phyloP scores from a whole-genome alignment of 164 flowering plant genomes.

The Cinnamomum micranthum region DNA sequence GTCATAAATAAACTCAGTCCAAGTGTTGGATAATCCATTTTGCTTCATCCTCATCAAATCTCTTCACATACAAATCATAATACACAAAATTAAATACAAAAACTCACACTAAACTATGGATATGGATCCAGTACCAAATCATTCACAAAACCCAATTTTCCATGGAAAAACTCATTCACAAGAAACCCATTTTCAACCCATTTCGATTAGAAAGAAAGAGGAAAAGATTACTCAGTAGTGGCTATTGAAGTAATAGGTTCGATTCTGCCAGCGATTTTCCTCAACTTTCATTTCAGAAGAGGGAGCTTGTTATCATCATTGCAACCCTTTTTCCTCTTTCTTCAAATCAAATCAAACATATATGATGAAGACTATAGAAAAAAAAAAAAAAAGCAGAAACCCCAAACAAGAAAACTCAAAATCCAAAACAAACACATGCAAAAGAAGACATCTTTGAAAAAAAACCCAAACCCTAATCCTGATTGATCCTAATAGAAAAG shows the following conservation, averaged over 20 bases:
- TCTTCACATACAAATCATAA: not conserved
- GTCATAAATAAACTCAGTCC: slow-evolving; percentile 26
- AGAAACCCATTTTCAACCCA: no score
- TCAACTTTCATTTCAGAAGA: slow-evolving; percentile 24
- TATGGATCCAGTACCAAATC: not conserved
- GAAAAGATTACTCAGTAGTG: slow-evolving; percentile 23
- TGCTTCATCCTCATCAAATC: slow-evolving; percentile 33
- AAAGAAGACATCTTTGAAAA: no score
- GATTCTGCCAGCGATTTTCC: slow-evolving; percentile 30
- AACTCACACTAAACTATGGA: not conserved
- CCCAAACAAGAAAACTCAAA: not conserved
- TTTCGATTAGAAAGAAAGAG: not conserved
- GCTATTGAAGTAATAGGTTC: slow-evolving; percentile 21
- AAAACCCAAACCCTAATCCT: no score
- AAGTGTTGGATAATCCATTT: slow-evolving; percentile 38
- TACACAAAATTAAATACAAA: not conserved
- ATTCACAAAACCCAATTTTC: not conserved
- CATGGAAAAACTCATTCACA: not conserved
- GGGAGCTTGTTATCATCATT: slow-evolving; percentile 32
- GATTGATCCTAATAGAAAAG: not conserved
- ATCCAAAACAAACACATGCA: not conserved
- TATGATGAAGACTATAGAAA: not conserved
- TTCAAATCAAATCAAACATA: not conserved
- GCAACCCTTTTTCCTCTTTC: slow-evolving; percentile 7
- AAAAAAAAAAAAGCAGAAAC: not conserved